phyloP scores from a whole-genome alignment of 768 basidiomycete species.

The Xerocomellus amylosporus region DNA sequence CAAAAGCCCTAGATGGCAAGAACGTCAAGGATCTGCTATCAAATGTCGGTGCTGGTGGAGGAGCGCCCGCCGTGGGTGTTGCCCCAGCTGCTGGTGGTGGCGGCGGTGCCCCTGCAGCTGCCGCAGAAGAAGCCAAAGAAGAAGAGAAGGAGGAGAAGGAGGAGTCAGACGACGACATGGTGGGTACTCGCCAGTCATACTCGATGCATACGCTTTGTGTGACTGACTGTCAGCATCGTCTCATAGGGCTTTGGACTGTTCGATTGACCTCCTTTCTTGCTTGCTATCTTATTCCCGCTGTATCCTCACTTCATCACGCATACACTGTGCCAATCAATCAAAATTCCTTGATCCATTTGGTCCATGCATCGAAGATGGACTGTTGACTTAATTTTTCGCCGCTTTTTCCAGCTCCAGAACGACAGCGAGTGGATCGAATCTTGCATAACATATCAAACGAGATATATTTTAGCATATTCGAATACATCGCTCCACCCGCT shows the following conservation, averaged over 20 bases:
- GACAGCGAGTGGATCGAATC: constrained; percentile 4
- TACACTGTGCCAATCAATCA: constrained; percentile 9
- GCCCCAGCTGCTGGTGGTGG: constrained; percentile 51
- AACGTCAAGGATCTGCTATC: constrained; percentile 94
- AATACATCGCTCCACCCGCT: constrained; percentile 26
- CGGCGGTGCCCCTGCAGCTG: constrained; percentile 59
- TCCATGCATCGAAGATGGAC: constrained; percentile 8
- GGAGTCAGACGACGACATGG: constrained; percentile 74
- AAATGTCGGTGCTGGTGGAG: constrained; percentile 92
- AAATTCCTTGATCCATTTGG: constrained; percentile 17
- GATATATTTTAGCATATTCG: constrained; percentile 43
- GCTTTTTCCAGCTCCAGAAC: constrained; percentile 26
- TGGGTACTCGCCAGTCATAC: constrained; percentile 21
- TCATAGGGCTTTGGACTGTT: constrained; percentile 91
- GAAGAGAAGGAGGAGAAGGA: constrained; percentile 87
- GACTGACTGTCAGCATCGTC: neutral
- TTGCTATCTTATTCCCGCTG: constrained; percentile 26
- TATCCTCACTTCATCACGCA: too few relatives aligned
- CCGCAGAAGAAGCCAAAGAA: constrained; percentile 73
- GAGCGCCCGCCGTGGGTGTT: constrained; percentile 67
- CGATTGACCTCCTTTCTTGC: constrained; percentile 55
- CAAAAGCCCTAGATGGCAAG: constrained; percentile 98
- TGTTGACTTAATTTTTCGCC: neutral
- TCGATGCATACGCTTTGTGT: too few relatives aligned
- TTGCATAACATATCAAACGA: constrained; percentile 41